phyloP scores from a whole-genome alignment of 176 grass and related monocot species.

The Carex scoparia region DNA sequence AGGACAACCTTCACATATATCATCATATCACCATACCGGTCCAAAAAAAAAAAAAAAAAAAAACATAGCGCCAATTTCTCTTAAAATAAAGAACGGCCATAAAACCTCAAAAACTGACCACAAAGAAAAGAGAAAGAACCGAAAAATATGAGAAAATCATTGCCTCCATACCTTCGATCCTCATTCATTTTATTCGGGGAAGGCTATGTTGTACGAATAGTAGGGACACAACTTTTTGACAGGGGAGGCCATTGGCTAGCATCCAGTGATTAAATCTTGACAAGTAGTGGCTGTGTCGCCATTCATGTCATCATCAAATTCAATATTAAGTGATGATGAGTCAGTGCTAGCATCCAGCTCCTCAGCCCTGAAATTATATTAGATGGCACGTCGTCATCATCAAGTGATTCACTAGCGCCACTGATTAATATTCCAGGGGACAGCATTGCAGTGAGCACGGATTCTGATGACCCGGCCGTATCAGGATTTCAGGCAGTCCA shows the following conservation, averaged over 20 bases:
- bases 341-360: too few relatives aligned
- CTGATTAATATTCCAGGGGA: too few relatives aligned
- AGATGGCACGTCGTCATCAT: too few relatives aligned
- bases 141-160: background rate
- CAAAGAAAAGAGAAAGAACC: background rate
- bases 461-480: constrained; percentile 34
- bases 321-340: too few relatives aligned
- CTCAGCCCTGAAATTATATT: too few relatives aligned
- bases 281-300: too few relatives aligned
- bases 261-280: too few relatives aligned
- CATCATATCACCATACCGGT: background rate
- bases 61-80: background rate
- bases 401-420: too few relatives aligned
- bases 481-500: constrained; percentile 50
- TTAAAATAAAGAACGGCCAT: background rate
- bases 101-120: background rate
- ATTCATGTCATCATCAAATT: too few relatives aligned
- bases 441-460: too few relatives aligned
- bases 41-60: background rate
- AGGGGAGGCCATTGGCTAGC: background rate
- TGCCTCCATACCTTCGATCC: background rate
- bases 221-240: background rate
- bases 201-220: background rate
- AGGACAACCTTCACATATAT: constrained; percentile 1
- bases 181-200: background rate